phyloP scores from a whole-genome alignment of 169 alveolate species.

The Theileria parva region DNA sequence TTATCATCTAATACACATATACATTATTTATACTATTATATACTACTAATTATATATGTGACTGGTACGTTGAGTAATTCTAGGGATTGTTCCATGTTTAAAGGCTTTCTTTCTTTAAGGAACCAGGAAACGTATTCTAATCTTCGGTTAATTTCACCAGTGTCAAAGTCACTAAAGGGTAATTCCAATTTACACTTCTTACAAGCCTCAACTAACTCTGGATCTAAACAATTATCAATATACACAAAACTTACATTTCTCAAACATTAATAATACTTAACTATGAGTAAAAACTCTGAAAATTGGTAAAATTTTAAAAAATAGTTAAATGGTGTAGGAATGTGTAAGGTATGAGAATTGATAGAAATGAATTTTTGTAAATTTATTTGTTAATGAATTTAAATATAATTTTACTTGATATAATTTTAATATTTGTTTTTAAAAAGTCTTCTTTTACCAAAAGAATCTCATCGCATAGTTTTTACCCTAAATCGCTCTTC shows the following conservation, averaged over 20 bases:
- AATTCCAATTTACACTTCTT: conserved; percentile 4
- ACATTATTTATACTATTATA: not conserved
- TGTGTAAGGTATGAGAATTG: not conserved
- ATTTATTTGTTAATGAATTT: too few relatives aligned
- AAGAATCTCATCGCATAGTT: conserved; percentile 9
- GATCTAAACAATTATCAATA: not conserved
- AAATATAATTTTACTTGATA: too few relatives aligned
- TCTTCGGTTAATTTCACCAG: not conserved
- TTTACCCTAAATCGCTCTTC: not conserved
- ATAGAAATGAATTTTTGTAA: too few relatives aligned
- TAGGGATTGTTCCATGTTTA: not conserved
- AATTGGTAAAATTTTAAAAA: not conserved
- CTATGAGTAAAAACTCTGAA: not conserved
- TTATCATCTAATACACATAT: not conserved
- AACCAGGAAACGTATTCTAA: not conserved
- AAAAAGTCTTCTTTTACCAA: not conserved
- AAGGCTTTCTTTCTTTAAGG: not conserved
- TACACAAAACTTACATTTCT: too few relatives aligned
- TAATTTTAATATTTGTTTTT: not conserved
- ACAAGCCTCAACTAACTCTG: not conserved
- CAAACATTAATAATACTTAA: too few relatives aligned
- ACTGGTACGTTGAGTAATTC: not conserved
- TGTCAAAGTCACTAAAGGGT: not conserved
- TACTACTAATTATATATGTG: not conserved
- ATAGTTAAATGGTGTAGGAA: not conserved